phyloP scores from a whole-genome alignment of 2,329 filamentous ascomycete species.

The Fragosphaeria purpurea region DNA sequence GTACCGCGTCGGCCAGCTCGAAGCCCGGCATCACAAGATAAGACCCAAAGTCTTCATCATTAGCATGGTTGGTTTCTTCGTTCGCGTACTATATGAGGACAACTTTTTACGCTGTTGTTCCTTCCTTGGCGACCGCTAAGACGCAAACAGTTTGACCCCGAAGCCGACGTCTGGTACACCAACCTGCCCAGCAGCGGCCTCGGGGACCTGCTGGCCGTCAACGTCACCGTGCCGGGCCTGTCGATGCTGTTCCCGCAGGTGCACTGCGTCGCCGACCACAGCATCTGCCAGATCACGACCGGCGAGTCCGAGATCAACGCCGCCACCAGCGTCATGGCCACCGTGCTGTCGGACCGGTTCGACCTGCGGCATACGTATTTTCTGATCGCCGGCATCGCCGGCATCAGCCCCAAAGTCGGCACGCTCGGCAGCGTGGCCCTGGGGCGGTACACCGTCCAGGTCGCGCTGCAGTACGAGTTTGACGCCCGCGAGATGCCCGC shows the following conservation, averaged over 20 bases:
- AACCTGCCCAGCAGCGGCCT: constrained; percentile 35
- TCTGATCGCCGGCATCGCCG: constrained; percentile 61
- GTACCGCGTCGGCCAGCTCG: neutral
- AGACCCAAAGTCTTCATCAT: constrained; percentile 53
- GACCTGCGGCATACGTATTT: constrained; percentile 61
- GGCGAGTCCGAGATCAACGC: constrained; percentile 69
- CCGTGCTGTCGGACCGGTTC: constrained; percentile 52
- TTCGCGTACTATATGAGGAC: too few relatives aligned
- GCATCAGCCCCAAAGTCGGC: constrained; percentile 58
- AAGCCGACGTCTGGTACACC: constrained; percentile 51
- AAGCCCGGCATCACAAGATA: constrained; percentile 20
- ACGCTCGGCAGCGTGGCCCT: constrained; percentile 60
- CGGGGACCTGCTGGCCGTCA: constrained; percentile 45
- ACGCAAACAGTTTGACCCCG: constrained; percentile 44
- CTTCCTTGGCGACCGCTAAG: too few relatives aligned
- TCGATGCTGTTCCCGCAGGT: constrained; percentile 56
- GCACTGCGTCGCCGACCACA: constrained; percentile 50
- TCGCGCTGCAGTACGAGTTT: constrained; percentile 67
- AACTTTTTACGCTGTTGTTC: neutral
- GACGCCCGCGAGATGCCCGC: constrained; percentile 57
- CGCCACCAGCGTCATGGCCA: constrained; percentile 52
- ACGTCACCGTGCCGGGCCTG: constrained; percentile 50
- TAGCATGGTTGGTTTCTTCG: constrained; percentile 39
- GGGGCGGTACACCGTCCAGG: constrained; percentile 60
- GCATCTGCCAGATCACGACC: constrained; percentile 58